These are phyloP conservation scores for Perkinsus olseni DNA, from an alignment of 169 alveolate genomes.

Conservation along the genomic window DNA sequence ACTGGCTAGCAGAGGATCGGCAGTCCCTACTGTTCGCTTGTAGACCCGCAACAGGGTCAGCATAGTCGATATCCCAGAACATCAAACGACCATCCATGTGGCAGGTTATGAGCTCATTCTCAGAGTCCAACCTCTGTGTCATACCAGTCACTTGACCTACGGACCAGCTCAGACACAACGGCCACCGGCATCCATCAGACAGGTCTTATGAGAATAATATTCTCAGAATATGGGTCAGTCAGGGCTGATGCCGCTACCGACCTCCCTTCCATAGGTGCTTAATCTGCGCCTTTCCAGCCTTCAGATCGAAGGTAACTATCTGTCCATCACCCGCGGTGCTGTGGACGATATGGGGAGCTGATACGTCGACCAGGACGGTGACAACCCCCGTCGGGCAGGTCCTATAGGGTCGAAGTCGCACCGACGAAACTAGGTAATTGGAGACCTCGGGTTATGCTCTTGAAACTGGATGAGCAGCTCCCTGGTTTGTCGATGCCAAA, in stretches of 20 bases:
- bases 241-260: neutral
- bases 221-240: too few species aligned
- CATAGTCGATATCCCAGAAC: constrained; percentile 70
- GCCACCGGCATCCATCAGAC: too few species aligned
- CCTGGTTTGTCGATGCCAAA: constrained; percentile 63
- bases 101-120: constrained; percentile 60
- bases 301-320: constrained; percentile 57
- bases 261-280: constrained; percentile 61
- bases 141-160: constrained; percentile 37
- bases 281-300: constrained; percentile 53
- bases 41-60: constrained; percentile 50
- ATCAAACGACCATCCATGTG: constrained; percentile 56
- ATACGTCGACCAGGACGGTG: constrained; percentile 59
- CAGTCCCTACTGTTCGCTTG: constrained; percentile 33
- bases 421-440: neutral
- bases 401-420: neutral
- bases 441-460: constrained; percentile 42
- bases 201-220: too few species aligned
- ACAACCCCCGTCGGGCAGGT: constrained; percentile 36
- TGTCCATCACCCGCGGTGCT: constrained; percentile 58
- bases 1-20: neutral
- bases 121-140: constrained; percentile 61
- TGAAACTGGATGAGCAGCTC: constrained; percentile 52
- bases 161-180: neutral
- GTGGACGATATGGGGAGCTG: constrained; percentile 51